Evolutionary conservation across 2,329 filamentous ascomycete species (phyloP).

Genomic region (Claviceps arundinis): DNA sequence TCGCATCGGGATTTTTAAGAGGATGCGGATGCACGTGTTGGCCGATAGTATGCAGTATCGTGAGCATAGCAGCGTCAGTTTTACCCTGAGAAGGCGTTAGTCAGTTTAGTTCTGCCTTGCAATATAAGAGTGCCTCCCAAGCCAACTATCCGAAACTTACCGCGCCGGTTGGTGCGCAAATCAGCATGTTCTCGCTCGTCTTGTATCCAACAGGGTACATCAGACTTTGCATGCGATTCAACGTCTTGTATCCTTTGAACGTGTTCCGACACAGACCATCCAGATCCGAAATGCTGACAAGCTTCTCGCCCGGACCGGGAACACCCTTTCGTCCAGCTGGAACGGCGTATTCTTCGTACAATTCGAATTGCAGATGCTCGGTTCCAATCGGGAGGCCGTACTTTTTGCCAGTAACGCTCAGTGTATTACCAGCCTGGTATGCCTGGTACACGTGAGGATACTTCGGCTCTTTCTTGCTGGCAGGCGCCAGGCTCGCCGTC

Average conservation of each 20-base stretch:
- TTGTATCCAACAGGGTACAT: constrained; percentile 92
- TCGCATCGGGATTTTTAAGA: constrained; percentile 55
- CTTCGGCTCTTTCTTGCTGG: constrained; percentile 56
- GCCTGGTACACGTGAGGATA: constrained; percentile 91
- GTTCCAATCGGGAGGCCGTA: constrained; percentile 72
- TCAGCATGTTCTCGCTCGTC: constrained; percentile 96
- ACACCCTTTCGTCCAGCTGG: constrained; percentile 71
- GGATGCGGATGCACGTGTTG: constrained; percentile 77
- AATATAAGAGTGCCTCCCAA: background rate
- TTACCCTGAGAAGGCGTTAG: constrained; percentile 48
- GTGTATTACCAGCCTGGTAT: constrained; percentile 71
- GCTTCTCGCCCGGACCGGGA: constrained; percentile 56
- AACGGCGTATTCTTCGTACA: constrained; percentile 81
- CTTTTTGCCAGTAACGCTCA: constrained; percentile 67
- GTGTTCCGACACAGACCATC: constrained; percentile 84
- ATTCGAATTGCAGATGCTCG: constrained; percentile 53
- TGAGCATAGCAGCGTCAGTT: constrained; percentile 95
- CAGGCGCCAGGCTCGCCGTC: constrained; percentile 53
- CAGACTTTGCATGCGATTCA: constrained; percentile 97
- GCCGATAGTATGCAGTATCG: constrained; percentile 78
- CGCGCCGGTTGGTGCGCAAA: constrained; percentile 93
- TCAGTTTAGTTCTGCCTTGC: background rate
- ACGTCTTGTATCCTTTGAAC: constrained; percentile 81
- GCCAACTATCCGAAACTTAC: constrained; percentile 27
- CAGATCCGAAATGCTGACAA: constrained; percentile 68